Evolutionary conservation across 108 stramenopile genomes (phyloP).

Genomic region (Chaetoceros muelleri): DNA sequence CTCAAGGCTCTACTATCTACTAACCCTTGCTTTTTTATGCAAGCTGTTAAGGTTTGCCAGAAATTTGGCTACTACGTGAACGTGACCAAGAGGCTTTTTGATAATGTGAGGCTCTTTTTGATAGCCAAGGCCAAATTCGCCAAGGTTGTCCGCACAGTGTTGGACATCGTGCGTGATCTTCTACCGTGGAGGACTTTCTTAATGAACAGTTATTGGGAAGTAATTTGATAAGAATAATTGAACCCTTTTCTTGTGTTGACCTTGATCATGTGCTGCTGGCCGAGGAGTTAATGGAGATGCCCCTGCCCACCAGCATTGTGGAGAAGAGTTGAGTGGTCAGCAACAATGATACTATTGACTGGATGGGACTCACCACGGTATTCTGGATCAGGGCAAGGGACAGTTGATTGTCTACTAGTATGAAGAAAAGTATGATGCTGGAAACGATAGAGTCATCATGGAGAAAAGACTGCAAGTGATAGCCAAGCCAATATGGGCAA

Average conservation of each 20-base stretch:
- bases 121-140: slow-evolving; percentile 97
- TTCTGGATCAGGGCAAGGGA: slow-evolving; percentile 98
- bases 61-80: too few species aligned
- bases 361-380: slow-evolving; percentile 93
- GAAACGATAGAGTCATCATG: too few species aligned
- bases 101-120: too few species aligned
- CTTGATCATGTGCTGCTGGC: slow-evolving; percentile 88
- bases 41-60: too few species aligned
- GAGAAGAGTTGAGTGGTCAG: slow-evolving; percentile 94
- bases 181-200: slow-evolving; percentile 77
- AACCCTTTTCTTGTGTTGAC: slow-evolving; percentile 97
- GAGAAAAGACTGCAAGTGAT: slow-evolving; percentile 87
- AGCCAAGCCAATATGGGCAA: slow-evolving; percentile 84
- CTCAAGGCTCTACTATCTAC: too few species aligned
- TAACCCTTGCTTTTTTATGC: too few species aligned
- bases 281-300: slow-evolving; percentile 90
- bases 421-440: slow-evolving; percentile 61
- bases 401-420: slow-evolving; percentile 82
- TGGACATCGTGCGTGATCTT: slow-evolving; percentile 88
- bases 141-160: slow-evolving; percentile 90
- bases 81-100: too few species aligned
- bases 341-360: slow-evolving; percentile 99
- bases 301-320: slow-evolving; percentile 61
- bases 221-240: slow-evolving; percentile 93
- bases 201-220: slow-evolving; percentile 93